Evolutionary conservation across 345 rosid species (phyloP), one percentile per base, ranked within the genome.

Genomic region (Aquilaria malaccensis): DNA sequence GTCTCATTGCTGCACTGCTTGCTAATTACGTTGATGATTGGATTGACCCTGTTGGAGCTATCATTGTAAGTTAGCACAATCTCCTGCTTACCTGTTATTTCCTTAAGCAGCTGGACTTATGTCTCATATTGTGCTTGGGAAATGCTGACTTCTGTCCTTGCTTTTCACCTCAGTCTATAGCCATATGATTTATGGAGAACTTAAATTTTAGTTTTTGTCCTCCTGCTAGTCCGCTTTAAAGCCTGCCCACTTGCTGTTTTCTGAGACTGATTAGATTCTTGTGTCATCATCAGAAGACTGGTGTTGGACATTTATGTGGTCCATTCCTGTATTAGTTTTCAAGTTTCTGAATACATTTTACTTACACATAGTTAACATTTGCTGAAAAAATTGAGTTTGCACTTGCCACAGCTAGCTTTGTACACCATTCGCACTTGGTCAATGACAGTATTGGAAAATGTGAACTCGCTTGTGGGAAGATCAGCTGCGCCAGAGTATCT

Each of bases 351-450:
- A 31, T 22, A 22, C 13, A 7, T 43, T 31, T n/a, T 10, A 43
- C 30, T 2, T 33, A 33, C 5, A 15, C 53, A 50, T 32, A 4
- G 2, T 62, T 11, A 6, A 49, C 14, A 5, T 33, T 7, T 30
- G 14, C 57, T 50, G 29, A 62, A 14, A 15, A 14, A 15, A 37
- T 37, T 50, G 2, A 30, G 2, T 56, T 64, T 71, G 56, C 45
- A 55, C 14, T 32, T 70, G 37, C 52, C 71, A 79, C 81, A 94
- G 99, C 82, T 94, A 61, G 99, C 99, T 10, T 59, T 94, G 59
- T 94, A 94, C 83, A 94, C 99, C 29, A 94, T 94, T 50, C 82
- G 97, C 43, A 94, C 99, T 31, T 94, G 99, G 99, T 90, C 99
- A 60, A 81, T 85, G 87, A 94, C 97, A 0, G 97, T 94, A 22